Evolutionary conservation across 2,329 filamentous ascomycete genomes (phyloP), one percentile per base, ranked within the genome.

Genomic region (Penicillium verrucosum): DNA sequence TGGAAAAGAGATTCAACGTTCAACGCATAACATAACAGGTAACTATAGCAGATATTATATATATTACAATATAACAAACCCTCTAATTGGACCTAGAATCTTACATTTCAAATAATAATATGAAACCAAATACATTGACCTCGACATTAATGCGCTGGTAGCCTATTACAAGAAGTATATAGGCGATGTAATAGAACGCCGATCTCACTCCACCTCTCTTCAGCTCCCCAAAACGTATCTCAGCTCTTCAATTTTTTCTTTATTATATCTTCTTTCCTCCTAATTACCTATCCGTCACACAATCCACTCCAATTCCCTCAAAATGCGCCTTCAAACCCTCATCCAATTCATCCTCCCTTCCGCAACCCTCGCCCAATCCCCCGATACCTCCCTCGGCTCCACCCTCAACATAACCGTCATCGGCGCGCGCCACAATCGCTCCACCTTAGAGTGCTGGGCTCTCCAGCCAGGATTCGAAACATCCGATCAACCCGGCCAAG

Each of bases 391-490:
- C 21, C 37, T 47, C 37, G 55, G 55, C 50, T 59, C 50, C 43
- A 69, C 65, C 9, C 68, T 80, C 25, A 80, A 78, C 60, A 58
- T 81, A 51, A 80, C 78, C 4, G 72, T 77, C 18, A 57, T 80
- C 27, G 65, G 64, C 42, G 73, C 72, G 1, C 62, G 59, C 16
- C 66, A 75, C 51, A 73, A 73, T 52, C 65, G 66, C 5, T 80
- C 78, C 9, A 70, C 69, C 8, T 61, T 81, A 5, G 75, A 80
- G 65, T 81, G 78, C 72, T 81, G 78, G 78, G 72, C 77, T 55
- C 61, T 81, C 8, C 60, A 68, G 10, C 61, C 69, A 3, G 72
- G 72, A 12, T 77, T 77, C 52, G 30, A 64, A n/a, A 62, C 59
- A 1, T 71, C 73, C 9, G 54, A 65, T 7, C 51, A 65, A n/a